Percentiles rank a stretch among this genome's conserved stretches.
phyloP scores from a whole-genome alignment of 345 rosid species.

The Ceriops zippeliana region DNA sequence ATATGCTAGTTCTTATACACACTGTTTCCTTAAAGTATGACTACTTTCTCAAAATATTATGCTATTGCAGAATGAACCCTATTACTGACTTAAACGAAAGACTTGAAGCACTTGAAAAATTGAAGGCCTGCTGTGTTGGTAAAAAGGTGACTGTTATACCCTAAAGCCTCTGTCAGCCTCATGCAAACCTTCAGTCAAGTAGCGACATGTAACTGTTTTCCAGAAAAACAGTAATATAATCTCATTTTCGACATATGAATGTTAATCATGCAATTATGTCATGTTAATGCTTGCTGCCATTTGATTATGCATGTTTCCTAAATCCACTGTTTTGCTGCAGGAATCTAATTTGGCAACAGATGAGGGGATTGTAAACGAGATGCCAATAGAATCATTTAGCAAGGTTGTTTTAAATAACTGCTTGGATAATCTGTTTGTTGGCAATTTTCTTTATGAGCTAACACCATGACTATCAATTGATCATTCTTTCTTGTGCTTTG shows the following conservation, averaged over 20 bases:
- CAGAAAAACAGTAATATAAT: constrained; percentile 17
- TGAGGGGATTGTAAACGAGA: constrained; percentile 22
- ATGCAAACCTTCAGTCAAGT: background rate
- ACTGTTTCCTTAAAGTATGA: background rate
- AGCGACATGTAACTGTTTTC: constrained; percentile 8
- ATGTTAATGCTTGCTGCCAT: background rate
- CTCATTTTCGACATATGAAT: background rate
- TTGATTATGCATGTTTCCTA: background rate
- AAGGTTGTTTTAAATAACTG: constrained; percentile 24
- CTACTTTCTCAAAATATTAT: constrained; percentile 8
- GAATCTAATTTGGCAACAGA: constrained; percentile 21
- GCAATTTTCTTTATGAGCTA: background rate
- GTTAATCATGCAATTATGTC: background rate
- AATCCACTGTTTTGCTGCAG: constrained; percentile 19
- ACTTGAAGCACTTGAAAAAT: constrained; percentile 21
- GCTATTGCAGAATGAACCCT: constrained; percentile 28
- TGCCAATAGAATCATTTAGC: constrained; percentile 32
- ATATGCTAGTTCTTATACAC: background rate
- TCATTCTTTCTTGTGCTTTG: constrained; percentile 5
- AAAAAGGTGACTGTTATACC: constrained; percentile 31
- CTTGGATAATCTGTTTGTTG: background rate
- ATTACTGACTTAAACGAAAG: constrained; percentile 26
- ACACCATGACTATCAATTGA: background rate
- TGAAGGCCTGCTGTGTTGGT: constrained; percentile 20
- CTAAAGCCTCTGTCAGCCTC: no score